phyloP scores from a whole-genome alignment of 2,329 filamentous ascomycete genomes.

The Trichoderma sp. region DNA sequence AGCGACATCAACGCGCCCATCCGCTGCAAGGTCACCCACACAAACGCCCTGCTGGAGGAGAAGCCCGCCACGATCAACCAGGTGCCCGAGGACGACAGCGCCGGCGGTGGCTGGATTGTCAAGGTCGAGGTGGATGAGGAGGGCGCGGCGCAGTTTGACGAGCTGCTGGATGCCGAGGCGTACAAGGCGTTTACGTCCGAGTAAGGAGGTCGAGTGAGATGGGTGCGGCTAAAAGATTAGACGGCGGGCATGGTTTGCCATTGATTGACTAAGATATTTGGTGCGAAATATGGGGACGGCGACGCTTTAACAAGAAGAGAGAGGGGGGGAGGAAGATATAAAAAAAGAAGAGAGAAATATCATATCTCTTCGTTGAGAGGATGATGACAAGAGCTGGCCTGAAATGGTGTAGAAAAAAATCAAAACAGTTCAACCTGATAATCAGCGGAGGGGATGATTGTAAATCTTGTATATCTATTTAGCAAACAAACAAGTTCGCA shows the following conservation, averaged over 20 bases:
- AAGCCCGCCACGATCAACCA: slow-evolving; percentile 87
- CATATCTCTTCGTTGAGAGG: not conserved
- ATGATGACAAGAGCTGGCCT: not conserved
- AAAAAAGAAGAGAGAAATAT: not conserved
- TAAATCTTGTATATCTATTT: slow-evolving; percentile 1
- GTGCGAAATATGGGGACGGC: slow-evolving; percentile 1
- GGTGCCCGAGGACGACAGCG: slow-evolving; percentile 76
- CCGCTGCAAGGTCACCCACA: slow-evolving; percentile 70
- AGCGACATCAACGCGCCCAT: slow-evolving; percentile 94
- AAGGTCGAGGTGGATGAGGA: slow-evolving; percentile 76
- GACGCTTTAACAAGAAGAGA: not conserved
- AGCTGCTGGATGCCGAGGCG: slow-evolving; percentile 72
- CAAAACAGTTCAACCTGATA: slow-evolving; percentile 31
- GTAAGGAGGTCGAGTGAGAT: slow-evolving; percentile 10
- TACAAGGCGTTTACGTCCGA: slow-evolving; percentile 71
- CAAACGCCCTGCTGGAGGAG: slow-evolving; percentile 77
- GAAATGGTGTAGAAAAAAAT: slow-evolving; percentile 21
- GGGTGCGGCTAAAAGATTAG: slow-evolving; percentile 21
- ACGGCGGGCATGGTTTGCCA: not conserved
- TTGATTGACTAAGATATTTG: not conserved
- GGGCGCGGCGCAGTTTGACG: slow-evolving; percentile 67
- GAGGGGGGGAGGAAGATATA: not conserved
- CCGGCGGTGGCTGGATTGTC: slow-evolving; percentile 86
- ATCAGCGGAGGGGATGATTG: slow-evolving; percentile 10
- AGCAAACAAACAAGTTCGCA: slow-evolving; percentile 14